Conservation (phyloP, 768 basidiomycete genomes). For the Chiua virens region DNA sequence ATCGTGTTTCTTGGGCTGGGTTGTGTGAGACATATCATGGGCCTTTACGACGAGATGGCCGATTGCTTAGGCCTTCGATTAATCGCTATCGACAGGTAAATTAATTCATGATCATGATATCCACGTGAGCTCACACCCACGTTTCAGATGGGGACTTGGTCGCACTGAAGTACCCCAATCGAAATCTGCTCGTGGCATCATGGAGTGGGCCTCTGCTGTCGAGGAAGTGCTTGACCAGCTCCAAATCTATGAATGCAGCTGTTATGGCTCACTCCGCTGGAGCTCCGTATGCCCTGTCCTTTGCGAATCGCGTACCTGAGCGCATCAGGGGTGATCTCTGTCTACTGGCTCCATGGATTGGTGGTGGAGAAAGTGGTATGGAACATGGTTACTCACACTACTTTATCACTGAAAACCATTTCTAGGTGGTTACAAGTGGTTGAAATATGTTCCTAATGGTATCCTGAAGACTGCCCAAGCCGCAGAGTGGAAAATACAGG, state of each 20-base stretch:
- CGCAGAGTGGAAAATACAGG: conserved; percentile 95
- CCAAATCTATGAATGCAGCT: conserved; percentile 74
- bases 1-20: conserved; percentile 92
- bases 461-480: conserved; percentile 94
- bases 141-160: conserved; percentile 84
- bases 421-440: conserved; percentile 87
- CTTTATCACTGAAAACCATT: conserved; percentile 12
- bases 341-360: conserved; percentile 94
- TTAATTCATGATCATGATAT: conserved; percentile 1
- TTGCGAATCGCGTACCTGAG: conserved; percentile 70
- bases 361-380: conserved; percentile 85
- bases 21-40: conserved; percentile 92
- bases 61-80: conserved; percentile 80
- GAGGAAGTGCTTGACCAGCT: conserved; percentile 87
- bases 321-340: conserved; percentile 84
- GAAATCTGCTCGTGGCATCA: conserved; percentile 73
- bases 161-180: conserved; percentile 69
- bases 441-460: conserved; percentile 93
- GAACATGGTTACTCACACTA: conserved; percentile 4
- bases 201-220: conserved; percentile 89
- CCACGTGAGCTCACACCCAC: conserved; percentile 12
- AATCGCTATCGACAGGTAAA: conserved; percentile 90
- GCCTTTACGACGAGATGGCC: conserved; percentile 95
- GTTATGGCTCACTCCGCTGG: conserved; percentile 96
- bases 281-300: conserved; percentile 90